Conservation (phyloP, 257 asterid genomes). For the Solanum appendiculatum region DNA sequence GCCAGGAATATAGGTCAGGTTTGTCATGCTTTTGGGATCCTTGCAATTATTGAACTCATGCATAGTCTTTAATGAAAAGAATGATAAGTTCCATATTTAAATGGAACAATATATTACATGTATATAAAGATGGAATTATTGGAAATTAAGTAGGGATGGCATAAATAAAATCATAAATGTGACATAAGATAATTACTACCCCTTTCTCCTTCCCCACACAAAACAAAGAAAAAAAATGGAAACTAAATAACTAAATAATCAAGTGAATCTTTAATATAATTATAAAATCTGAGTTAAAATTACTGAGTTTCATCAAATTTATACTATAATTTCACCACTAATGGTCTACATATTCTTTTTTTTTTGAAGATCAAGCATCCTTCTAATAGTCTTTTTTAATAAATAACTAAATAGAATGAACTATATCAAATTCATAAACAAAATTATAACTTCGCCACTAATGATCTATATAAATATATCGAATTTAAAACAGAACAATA, state of each 20-base stretch:
- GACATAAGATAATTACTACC: background rate
- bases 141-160: background rate
- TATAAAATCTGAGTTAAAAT: background rate
- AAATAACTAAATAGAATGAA: too few species aligned
- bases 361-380: too few species aligned
- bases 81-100: background rate
- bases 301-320: background rate
- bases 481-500: background rate
- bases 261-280: background rate
- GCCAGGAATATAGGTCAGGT: constrained; percentile 30
- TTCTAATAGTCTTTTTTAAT: too few species aligned
- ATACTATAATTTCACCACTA: background rate
- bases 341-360: background rate
- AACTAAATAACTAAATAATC: background rate
- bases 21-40: constrained; percentile 85
- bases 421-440: background rate
- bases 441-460: background rate
- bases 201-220: background rate
- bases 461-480: too few species aligned
- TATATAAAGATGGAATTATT: background rate
- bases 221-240: background rate
- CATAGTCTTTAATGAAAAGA: constrained; percentile 44
- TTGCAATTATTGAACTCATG: constrained; percentile 78
- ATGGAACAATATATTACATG: background rate
- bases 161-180: background rate